phyloP scores from a whole-genome alignment of 2,329 filamentous ascomycete genomes.

The Aureobasidium sp. region DNA sequence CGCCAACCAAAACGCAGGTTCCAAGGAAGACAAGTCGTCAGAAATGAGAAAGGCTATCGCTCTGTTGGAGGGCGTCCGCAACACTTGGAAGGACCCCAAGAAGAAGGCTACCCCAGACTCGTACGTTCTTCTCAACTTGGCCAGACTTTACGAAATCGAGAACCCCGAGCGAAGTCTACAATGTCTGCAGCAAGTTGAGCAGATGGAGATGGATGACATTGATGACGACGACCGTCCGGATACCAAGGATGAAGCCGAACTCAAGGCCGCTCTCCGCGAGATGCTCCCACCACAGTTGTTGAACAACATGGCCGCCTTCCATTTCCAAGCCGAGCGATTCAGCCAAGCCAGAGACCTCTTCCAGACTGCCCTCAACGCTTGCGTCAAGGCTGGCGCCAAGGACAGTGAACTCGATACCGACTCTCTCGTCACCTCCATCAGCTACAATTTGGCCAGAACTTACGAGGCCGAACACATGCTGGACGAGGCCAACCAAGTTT shows the following conservation, averaged over 20 bases:
- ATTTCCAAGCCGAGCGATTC: conserved; percentile 79
- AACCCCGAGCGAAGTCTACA: conserved; percentile 84
- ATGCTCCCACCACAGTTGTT: conserved; percentile 79
- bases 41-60: conserved; percentile 81
- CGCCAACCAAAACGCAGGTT: conserved; percentile 58
- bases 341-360: conserved; percentile 77
- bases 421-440: conserved; percentile 88
- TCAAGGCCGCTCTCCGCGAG: conserved; percentile 54
- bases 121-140: conserved; percentile 82
- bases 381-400: conserved; percentile 68
- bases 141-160: conserved; percentile 79
- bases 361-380: conserved; percentile 82
- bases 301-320: conserved; percentile 96
- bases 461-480: conserved; percentile 77
- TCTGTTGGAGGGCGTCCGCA: conserved; percentile 74
- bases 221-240: conserved; percentile 57
- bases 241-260: conserved; percentile 27
- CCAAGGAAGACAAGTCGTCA: conserved; percentile 76
- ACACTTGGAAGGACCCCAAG: conserved; percentile 87
- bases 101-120: conserved; percentile 73
- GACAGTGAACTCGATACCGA: conserved; percentile 70
- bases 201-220: conserved; percentile 75
- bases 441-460: conserved; percentile 88
- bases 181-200: conserved; percentile 84
- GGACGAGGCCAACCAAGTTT: conserved; percentile 79